Conservation (phyloP, 2,329 filamentous ascomycete species). For the Scedosporium dehoogii region DNA sequence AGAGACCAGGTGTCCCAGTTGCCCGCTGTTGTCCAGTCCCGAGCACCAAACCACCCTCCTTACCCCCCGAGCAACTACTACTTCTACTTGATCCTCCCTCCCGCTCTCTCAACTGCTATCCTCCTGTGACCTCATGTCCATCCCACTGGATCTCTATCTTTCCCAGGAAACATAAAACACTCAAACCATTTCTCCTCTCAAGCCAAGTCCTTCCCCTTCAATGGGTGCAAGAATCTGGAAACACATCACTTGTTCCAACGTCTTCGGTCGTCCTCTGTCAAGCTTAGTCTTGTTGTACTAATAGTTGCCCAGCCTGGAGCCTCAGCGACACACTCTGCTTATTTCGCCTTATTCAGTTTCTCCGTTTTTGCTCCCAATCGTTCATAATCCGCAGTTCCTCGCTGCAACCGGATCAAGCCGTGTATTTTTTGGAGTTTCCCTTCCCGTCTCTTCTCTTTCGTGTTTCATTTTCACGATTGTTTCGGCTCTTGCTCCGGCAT, state of each 20-base stretch:
- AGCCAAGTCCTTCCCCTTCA: background rate
- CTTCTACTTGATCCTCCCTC: background rate
- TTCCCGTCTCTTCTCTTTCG: background rate
- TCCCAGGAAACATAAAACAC: background rate
- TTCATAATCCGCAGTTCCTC: conserved; percentile 1
- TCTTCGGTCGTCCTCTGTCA: background rate
- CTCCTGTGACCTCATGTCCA: conserved; percentile 1
- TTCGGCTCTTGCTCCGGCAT: background rate
- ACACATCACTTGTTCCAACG: background rate
- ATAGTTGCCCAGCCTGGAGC: conserved; percentile 6
- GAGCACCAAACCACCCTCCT: background rate
- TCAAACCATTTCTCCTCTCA: background rate
- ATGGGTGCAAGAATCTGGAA: conserved; percentile 1
- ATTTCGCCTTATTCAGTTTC: conserved; percentile 2
- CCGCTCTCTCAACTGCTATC: background rate
- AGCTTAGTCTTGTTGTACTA: conserved; percentile 3
- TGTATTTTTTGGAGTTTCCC: background rate
- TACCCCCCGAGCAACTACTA: background rate
- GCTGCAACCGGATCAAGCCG: background rate
- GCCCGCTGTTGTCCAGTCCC: background rate
- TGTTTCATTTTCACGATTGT: background rate
- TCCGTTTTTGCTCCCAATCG: background rate
- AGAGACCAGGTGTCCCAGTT: background rate
- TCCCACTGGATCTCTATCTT: background rate
- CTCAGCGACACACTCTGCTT: conserved; percentile 4